phyloP scores from a whole-genome alignment of 495 filamentous ascomycete species.

The Penicillium tannophilum region DNA sequence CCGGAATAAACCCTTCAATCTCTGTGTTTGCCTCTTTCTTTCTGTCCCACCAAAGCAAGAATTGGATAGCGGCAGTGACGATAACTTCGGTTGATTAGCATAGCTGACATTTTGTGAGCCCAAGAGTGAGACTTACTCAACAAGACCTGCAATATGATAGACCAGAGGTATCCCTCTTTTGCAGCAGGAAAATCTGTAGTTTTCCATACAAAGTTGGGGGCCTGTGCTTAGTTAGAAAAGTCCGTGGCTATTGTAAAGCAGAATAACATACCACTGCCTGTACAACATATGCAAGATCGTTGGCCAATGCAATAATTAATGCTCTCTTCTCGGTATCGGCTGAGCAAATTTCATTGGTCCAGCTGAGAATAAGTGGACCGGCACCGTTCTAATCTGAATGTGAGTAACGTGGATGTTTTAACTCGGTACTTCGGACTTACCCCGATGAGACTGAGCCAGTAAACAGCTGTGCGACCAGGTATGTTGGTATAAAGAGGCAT shows the following conservation, averaged over 20 bases:
- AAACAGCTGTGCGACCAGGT: slow-evolving; percentile 28
- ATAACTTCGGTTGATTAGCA: background rate
- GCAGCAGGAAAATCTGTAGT: slow-evolving; percentile 40
- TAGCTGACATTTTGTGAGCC: background rate
- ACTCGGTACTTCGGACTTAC: slow-evolving; percentile 7
- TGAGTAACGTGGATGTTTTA: background rate
- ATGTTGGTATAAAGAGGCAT: slow-evolving; percentile 41
- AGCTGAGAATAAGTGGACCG: slow-evolving; percentile 28
- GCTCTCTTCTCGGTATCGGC: slow-evolving; percentile 31
- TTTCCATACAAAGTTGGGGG: slow-evolving; percentile 44
- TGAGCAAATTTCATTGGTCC: slow-evolving; percentile 35
- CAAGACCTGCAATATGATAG: slow-evolving; percentile 30
- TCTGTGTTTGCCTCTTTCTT: background rate
- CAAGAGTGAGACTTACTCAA: slow-evolving; percentile 13
- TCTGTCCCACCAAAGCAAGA: background rate
- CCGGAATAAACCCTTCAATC: background rate
- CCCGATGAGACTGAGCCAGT: slow-evolving; percentile 30
- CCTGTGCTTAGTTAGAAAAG: slow-evolving; percentile 13
- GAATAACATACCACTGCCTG: slow-evolving; percentile 29
- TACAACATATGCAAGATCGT: slow-evolving; percentile 31
- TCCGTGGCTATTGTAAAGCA: background rate
- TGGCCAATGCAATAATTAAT: slow-evolving; percentile 25
- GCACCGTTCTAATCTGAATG: slow-evolving; percentile 19
- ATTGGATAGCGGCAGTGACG: background rate
- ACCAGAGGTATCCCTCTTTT: slow-evolving; percentile 36